Conservation (phyloP, 345 rosid genomes). For the Dipteronia sinensis region DNA sequence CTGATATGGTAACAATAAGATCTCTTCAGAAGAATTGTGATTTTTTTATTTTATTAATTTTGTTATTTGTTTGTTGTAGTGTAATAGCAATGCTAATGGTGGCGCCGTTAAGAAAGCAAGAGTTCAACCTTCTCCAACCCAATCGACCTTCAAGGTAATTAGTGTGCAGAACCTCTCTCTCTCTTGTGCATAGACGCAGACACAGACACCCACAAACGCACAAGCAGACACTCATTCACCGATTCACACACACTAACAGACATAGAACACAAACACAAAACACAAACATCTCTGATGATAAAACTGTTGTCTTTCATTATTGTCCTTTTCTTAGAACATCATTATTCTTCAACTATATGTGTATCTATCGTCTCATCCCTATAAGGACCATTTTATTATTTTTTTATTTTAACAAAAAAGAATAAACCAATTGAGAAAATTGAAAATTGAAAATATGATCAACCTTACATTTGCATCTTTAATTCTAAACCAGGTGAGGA, state of each 20-base stretch:
- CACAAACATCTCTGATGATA: conserved; percentile 40
- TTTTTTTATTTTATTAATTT: not conserved
- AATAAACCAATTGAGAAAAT: no score
- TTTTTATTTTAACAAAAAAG: not conserved
- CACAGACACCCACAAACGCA: conserved; percentile 44
- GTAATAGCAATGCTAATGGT: conserved; percentile 73
- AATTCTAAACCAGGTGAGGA: conserved; percentile 62
- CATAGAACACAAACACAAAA: conserved; percentile 39
- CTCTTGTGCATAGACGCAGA: conserved; percentile 30
- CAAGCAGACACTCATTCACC: conserved; percentile 13
- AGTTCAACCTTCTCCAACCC: conserved; percentile 80
- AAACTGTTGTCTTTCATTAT: conserved; percentile 62
- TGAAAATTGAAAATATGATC: not conserved
- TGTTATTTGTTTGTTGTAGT: conserved; percentile 36
- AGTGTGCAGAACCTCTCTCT: conserved; percentile 17
- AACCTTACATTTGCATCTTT: not conserved
- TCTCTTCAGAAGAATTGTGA: not conserved
- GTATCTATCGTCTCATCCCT: conserved; percentile 23
- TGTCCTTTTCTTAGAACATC: conserved; percentile 64
- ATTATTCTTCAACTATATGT: conserved; percentile 48
- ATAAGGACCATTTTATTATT: not conserved
- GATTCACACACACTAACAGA: conserved; percentile 38
- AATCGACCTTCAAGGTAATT: conserved; percentile 76
- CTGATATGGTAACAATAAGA: not conserved
- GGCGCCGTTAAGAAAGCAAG: conserved; percentile 89